Evolutionary conservation across 2,329 filamentous ascomycete species (phyloP).

Genomic region (Colletotrichum cuscutae): DNA sequence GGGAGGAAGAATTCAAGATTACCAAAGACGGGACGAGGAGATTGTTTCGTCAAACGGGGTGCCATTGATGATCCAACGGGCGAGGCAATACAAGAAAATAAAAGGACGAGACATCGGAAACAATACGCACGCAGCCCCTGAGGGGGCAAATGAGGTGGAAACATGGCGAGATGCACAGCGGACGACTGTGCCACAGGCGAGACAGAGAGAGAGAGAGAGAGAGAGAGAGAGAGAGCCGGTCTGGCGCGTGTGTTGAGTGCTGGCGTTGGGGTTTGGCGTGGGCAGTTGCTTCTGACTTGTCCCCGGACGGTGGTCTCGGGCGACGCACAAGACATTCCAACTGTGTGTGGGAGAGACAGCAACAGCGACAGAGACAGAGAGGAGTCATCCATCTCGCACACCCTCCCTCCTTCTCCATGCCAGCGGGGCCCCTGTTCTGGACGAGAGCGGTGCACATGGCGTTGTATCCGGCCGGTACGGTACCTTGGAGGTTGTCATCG

Average conservation of each 20-base stretch:
- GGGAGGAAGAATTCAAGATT: neutral
- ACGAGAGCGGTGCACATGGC: slow-evolving; percentile 29
- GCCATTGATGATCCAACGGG: neutral
- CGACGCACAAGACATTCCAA: neutral
- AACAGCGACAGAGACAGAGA: neutral
- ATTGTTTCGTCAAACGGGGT: neutral
- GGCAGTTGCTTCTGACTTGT: neutral
- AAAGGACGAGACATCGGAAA: too few relatives aligned
- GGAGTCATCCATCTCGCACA: slow-evolving; percentile 4
- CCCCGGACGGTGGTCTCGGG: neutral
- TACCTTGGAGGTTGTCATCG: slow-evolving; percentile 1
- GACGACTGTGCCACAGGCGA: slow-evolving; percentile 6
- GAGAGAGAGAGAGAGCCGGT: neutral
- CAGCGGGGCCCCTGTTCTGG: slow-evolving; percentile 31
- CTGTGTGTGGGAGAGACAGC: neutral
- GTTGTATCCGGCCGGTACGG: slow-evolving; percentile 22
- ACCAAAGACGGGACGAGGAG: neutral
- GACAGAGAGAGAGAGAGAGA: neutral
- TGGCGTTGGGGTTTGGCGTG: neutral
- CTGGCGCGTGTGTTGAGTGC: neutral
- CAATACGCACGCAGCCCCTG: neutral
- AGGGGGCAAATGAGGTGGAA: slow-evolving; percentile 23
- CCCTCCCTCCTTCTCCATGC: slow-evolving; percentile 27
- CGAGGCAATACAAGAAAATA: neutral
- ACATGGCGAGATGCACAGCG: neutral